Conservation (phyloP, 225 moss, liverwort and hornwort species). For the Pseudisothecium myosuroides region DNA sequence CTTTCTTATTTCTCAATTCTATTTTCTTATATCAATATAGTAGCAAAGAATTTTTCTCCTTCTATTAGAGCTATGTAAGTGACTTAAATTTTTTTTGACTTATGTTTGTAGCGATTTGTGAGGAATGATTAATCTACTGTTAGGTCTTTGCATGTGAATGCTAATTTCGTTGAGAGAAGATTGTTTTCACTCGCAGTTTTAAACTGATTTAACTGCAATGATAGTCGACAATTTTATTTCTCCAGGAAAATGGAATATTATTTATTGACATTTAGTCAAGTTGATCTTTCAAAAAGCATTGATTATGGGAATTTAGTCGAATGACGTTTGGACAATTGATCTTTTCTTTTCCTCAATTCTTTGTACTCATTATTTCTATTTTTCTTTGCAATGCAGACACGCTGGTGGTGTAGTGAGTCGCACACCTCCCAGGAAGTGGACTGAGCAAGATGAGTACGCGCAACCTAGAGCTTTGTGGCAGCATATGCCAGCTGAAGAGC, state of each 20-base stretch:
- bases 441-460: slow-evolving; percentile 7
- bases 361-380: not conserved
- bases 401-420: slow-evolving; percentile 48
- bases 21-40: no score
- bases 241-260: no score
- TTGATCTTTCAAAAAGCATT: not conserved
- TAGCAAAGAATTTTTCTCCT: not conserved
- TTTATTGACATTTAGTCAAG: no score
- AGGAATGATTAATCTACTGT: no score
- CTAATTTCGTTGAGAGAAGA: no score
- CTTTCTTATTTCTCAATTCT: no score
- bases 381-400: not conserved
- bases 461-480: slow-evolving; percentile 22
- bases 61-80: no score
- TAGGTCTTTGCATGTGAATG: rapidly evolving
- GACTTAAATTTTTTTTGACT: rapidly evolving
- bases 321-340: rapidly evolving
- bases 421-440: slow-evolving; percentile 27
- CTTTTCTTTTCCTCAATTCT: no score
- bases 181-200: no score
- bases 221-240: not conserved
- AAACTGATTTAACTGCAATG: not conserved
- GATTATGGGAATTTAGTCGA: not conserved
- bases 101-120: rapidly evolving
- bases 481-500: slow-evolving; percentile 40